Evolutionary conservation across 2,329 filamentous ascomycete genomes (phyloP), one percentile per base, ranked within the genome.

Genomic region (Incumbomyces lentus): DNA sequence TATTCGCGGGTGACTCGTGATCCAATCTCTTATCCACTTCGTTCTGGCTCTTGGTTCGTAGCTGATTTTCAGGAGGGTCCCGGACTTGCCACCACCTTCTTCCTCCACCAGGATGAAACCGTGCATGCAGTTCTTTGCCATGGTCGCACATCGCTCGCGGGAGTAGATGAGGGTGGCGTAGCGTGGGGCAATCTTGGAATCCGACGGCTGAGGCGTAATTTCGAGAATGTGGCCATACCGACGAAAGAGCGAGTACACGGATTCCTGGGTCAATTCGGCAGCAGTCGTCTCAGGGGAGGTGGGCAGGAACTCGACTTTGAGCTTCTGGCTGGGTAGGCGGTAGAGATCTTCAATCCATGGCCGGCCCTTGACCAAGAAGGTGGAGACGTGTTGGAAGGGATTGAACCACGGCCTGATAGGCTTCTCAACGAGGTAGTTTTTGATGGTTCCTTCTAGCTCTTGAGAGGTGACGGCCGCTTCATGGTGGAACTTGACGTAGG

Each of bases 321-420:
- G 59, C 22, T 85, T 75, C 34, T 72, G 73, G 48, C 81, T 86
- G 0, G 92, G 92, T 42, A 88, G 81, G 6, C 88, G 78, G 55
- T 87, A 84, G 22, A 98, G 69, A 61, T 98, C 92, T 60, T 96
- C 92, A 2, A 96, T 75, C 92, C 92, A 98, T 0, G 92, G 92
- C 17, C 81, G 79, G 8, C 92, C 92, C 46, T 79, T 73, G 2
- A 98, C 92, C 6, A 88, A 68, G 18, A 80, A 79, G 2, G 81
- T 79, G 40, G 78, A 75, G 47, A 94, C 81, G 12, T 75, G 68
- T 17, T 78, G 74, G 53, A 95, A 82, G 0, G 88, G 88, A 55
- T 82, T 93, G 70, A 92, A 95, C 85, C 89, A 94, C 2, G 90
- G 89, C 50, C 81, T 86, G 32, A 94, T 76, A 0, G 82, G 83